A percentile compares a stretch with the other conserved stretches of the same genome.
Evolutionary conservation across 768 basidiomycete species (phyloP).

Genomic region (Gymnopilus dilepis): DNA sequence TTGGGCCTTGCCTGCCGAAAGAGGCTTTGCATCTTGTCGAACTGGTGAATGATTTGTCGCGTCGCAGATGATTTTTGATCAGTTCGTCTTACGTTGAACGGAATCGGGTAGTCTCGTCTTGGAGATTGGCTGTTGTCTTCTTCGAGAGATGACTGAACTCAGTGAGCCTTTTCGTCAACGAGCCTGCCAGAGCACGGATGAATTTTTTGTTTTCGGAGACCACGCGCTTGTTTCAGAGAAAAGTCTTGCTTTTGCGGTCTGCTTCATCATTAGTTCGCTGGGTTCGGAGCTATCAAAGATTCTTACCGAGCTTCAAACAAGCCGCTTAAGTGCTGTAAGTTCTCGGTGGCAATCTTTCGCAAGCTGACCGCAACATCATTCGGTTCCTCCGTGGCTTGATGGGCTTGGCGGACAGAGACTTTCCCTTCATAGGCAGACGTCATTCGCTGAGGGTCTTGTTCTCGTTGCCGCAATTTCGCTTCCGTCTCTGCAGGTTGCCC

Average conservation of each 20-base stretch:
- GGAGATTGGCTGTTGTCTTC: constrained; percentile 57
- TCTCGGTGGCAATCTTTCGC: constrained; percentile 68
- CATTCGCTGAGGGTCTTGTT: constrained; percentile 61
- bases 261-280: constrained; percentile 14
- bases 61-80: constrained; percentile 53
- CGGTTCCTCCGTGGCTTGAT: constrained; percentile 71
- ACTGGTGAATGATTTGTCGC: constrained; percentile 61
- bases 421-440: constrained; percentile 79
- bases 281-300: background rate
- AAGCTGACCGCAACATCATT: constrained; percentile 76
- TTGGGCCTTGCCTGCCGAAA: constrained; percentile 55
- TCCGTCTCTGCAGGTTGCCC: constrained; percentile 59
- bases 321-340: constrained; percentile 68
- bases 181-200: constrained; percentile 57
- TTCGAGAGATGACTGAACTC: constrained; percentile 64
- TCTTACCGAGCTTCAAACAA: constrained; percentile 87
- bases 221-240: constrained; percentile 67
- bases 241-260: constrained; percentile 77
- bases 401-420: constrained; percentile 73
- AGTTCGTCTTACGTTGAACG: constrained; percentile 61
- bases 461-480: constrained; percentile 55
- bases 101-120: constrained; percentile 60
- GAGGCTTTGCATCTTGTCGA: constrained; percentile 56
- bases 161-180: constrained; percentile 61
- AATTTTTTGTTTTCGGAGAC: constrained; percentile 67